A percentile compares a stretch with the other conserved stretches of the same genome.
Conservation (phyloP, 192 early-diverging fungal genomes). For the Coemansia reversa region DNA sequence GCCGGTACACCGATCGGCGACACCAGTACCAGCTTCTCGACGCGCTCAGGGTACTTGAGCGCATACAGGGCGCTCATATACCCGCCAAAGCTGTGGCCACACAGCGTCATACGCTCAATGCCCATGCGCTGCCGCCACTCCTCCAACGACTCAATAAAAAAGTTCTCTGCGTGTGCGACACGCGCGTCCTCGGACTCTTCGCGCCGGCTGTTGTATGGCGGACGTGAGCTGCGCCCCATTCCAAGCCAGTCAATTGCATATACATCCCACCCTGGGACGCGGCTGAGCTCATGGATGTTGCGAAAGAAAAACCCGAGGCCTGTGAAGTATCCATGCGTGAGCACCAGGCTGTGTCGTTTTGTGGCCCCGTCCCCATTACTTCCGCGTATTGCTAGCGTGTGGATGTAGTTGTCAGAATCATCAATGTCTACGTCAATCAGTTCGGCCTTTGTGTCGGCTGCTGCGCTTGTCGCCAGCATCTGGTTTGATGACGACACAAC, state of each 20-base stretch:
- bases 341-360: conserved; percentile 40
- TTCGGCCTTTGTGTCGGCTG: conserved; percentile 13
- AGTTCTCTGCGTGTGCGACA: conserved; percentile 65
- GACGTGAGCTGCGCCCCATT: conserved; percentile 87
- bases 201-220: conserved; percentile 59
- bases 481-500: conserved; percentile 3
- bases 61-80: conserved; percentile 87
- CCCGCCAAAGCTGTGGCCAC: conserved; percentile 85
- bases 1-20: conserved; percentile 81
- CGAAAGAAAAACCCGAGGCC: conserved; percentile 55
- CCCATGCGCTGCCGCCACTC: conserved; percentile 77
- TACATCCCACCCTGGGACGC: conserved; percentile 40
- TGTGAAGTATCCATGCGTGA: conserved; percentile 55
- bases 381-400: conserved; percentile 45
- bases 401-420: conserved; percentile 43
- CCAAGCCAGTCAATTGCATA: conserved; percentile 86
- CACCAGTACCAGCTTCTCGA: conserved; percentile 84
- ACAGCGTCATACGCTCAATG: conserved; percentile 81
- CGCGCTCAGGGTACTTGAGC: conserved; percentile 78
- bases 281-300: conserved; percentile 49
- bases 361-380: background rate
- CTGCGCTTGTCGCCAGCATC: conserved; percentile 2
- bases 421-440: conserved; percentile 47
- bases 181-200: conserved; percentile 52
- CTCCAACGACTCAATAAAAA: conserved; percentile 90